phyloP scores from a whole-genome alignment of 2,329 filamentous ascomycete genomes.

The Chaetomium olivaceum region DNA sequence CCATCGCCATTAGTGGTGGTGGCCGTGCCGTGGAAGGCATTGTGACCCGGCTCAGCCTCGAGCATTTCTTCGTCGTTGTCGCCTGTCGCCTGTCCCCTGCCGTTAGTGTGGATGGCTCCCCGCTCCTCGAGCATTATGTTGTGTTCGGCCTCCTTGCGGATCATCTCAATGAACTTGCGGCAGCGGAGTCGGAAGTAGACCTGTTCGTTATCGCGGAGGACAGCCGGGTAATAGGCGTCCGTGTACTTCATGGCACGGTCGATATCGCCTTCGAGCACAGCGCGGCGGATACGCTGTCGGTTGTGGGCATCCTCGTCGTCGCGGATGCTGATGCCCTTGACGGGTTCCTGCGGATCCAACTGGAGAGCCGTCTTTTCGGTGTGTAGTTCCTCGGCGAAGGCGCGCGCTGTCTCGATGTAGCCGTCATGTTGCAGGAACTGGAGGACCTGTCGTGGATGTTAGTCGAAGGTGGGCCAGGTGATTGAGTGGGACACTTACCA shows the following conservation, averaged over 20 bases:
- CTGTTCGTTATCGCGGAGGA: conserved; percentile 76
- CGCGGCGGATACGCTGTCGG: conserved; percentile 85
- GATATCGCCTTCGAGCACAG: conserved; percentile 89
- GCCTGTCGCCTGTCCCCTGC: neutral
- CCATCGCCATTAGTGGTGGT: conserved; percentile 40
- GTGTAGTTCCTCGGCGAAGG: conserved; percentile 80
- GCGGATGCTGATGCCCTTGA: conserved; percentile 64
- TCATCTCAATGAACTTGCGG: conserved; percentile 94
- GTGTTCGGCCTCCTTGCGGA: conserved; percentile 70
- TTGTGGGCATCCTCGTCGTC: conserved; percentile 86
- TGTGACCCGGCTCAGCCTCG: conserved; percentile 52
- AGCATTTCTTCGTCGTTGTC: conserved; percentile 56
- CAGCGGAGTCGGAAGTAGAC: conserved; percentile 88
- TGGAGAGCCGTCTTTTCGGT: conserved; percentile 71
- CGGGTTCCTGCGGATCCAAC: conserved; percentile 53
- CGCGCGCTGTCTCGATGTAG: conserved; percentile 87
- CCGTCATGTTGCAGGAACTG: conserved; percentile 95
- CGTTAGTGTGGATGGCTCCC: neutral
- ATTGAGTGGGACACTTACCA: conserved; percentile 51
- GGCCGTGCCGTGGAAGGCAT: conserved; percentile 10
- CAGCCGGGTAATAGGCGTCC: conserved; percentile 73
- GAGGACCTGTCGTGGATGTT: conserved; percentile 50
- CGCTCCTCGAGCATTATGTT: conserved; percentile 49
- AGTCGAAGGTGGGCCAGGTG: neutral
- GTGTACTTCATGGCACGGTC: conserved; percentile 86